These are phyloP conservation scores for Lichina pygmaea DNA, from an alignment of 495 filamentous ascomycete species.

Conservation along the genomic window DNA sequence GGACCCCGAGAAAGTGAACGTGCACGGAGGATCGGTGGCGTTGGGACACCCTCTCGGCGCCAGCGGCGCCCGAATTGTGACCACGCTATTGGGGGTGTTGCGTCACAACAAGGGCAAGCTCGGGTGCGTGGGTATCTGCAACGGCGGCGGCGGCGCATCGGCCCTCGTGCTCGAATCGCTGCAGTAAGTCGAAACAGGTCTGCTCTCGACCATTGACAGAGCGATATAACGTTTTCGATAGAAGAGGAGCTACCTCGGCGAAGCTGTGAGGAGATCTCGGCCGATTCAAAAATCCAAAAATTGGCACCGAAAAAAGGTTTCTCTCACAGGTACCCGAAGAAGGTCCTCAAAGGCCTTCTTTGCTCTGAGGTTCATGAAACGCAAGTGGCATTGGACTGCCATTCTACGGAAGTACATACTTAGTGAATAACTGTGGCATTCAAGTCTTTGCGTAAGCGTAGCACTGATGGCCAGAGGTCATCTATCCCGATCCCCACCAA, in stretches of 20 bases:
- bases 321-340: too few species aligned
- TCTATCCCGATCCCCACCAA: slow-evolving; percentile 7
- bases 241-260: too few species aligned
- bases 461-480: background rate
- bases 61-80: slow-evolving; percentile 76
- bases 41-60: slow-evolving; percentile 86
- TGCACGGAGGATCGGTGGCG: slow-evolving; percentile 86
- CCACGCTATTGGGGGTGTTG: slow-evolving; percentile 73
- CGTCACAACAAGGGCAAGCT: slow-evolving; percentile 79
- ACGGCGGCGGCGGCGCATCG: slow-evolving; percentile 83
- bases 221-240: too few species aligned
- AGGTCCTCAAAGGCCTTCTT: too few species aligned
- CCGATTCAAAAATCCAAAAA: background rate
- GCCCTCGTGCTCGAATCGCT: slow-evolving; percentile 66
- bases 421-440: too few species aligned
- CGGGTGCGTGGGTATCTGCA: slow-evolving; percentile 87
- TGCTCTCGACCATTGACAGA: background rate
- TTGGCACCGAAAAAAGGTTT: background rate
- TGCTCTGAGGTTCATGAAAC: too few species aligned
- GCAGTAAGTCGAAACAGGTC: slow-evolving; percentile 3
- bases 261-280: too few species aligned
- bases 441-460: too few species aligned
- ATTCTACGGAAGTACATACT: too few species aligned
- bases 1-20: slow-evolving; percentile 67
- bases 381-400: too few species aligned